These are phyloP conservation scores for Linnemannia schmuckeri DNA, from an alignment of 192 early-diverging fungal genomes.

Conservation along the genomic window DNA sequence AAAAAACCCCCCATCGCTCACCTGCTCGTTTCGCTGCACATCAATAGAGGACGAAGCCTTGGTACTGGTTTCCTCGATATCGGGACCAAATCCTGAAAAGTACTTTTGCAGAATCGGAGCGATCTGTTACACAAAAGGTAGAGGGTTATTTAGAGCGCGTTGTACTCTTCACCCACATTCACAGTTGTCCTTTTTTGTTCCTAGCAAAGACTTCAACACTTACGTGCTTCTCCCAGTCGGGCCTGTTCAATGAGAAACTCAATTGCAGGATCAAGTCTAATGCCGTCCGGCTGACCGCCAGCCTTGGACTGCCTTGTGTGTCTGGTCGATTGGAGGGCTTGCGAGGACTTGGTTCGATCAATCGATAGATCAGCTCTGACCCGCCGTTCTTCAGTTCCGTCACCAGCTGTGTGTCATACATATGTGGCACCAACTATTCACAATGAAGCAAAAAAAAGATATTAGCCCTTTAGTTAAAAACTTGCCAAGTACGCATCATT, in stretches of 20 bases:
- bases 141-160: neutral
- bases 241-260: slow-evolving; percentile 41
- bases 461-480: neutral
- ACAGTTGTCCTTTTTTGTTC: no score
- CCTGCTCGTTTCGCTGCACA: slow-evolving; percentile 64
- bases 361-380: slow-evolving; percentile 31
- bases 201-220: neutral
- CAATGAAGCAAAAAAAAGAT: neutral
- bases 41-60: slow-evolving; percentile 53
- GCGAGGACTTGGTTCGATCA: slow-evolving; percentile 35
- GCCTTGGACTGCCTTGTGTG: slow-evolving; percentile 15
- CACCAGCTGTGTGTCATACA: slow-evolving; percentile 52
- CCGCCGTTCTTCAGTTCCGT: slow-evolving; percentile 55
- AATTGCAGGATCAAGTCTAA: slow-evolving; percentile 58
- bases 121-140: slow-evolving; percentile 51
- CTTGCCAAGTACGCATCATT: neutral
- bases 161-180: neutral
- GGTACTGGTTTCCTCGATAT: slow-evolving; percentile 36
- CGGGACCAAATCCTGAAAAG: slow-evolving; percentile 67
- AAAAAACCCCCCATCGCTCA: slow-evolving; percentile 17
- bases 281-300: slow-evolving; percentile 45
- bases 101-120: slow-evolving; percentile 70
- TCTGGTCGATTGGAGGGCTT: slow-evolving; percentile 18
- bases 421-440: slow-evolving; percentile 42
- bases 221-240: slow-evolving; percentile 60